Conservation (phyloP, 2,329 filamentous ascomycete genomes). For the Aspergillus spinulosporus region DNA sequence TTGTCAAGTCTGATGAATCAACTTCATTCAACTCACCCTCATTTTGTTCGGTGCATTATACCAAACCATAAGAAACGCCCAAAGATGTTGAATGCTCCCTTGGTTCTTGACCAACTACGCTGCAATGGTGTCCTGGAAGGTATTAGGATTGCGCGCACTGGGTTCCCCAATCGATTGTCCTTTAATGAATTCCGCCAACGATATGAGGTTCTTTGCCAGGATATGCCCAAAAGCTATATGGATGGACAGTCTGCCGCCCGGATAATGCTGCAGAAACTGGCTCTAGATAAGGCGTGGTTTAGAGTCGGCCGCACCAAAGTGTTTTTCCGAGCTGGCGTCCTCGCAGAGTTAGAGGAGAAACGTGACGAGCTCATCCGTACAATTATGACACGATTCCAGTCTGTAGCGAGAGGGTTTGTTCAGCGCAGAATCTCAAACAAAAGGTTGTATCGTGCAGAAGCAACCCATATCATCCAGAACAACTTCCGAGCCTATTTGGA, state of each 20-base stretch:
- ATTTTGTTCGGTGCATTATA: slow-evolving; percentile 96
- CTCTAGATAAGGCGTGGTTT: slow-evolving; percentile 81
- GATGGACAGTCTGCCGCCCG: slow-evolving; percentile 84
- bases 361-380: slow-evolving; percentile 88
- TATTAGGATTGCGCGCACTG: slow-evolving; percentile 93
- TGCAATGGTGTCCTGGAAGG: slow-evolving; percentile 99
- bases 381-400: slow-evolving; percentile 92
- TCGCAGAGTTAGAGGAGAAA: slow-evolving; percentile 95
- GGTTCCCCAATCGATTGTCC: slow-evolving; percentile 88
- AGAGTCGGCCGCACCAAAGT: slow-evolving; percentile 95
- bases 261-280: slow-evolving; percentile 85
- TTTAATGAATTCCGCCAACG: slow-evolving; percentile 94
- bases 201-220: slow-evolving; percentile 88
- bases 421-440: slow-evolving; percentile 89
- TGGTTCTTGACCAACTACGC: slow-evolving; percentile 96
- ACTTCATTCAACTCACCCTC: slow-evolving; percentile 92
- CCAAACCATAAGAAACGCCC: slow-evolving; percentile 97
- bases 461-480: slow-evolving; percentile 87
- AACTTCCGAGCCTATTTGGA: slow-evolving; percentile 93
- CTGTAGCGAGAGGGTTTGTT: slow-evolving; percentile 83
- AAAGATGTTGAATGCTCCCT: slow-evolving; percentile 84
- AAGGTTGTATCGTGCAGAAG: slow-evolving; percentile 88
- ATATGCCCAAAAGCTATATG: slow-evolving; percentile 85
- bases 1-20: slow-evolving; percentile 95
- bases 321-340: slow-evolving; percentile 93